Evolutionary conservation across 208 protist genomes (phyloP).

Genomic region (Vickermania ingenoplastis): DNA sequence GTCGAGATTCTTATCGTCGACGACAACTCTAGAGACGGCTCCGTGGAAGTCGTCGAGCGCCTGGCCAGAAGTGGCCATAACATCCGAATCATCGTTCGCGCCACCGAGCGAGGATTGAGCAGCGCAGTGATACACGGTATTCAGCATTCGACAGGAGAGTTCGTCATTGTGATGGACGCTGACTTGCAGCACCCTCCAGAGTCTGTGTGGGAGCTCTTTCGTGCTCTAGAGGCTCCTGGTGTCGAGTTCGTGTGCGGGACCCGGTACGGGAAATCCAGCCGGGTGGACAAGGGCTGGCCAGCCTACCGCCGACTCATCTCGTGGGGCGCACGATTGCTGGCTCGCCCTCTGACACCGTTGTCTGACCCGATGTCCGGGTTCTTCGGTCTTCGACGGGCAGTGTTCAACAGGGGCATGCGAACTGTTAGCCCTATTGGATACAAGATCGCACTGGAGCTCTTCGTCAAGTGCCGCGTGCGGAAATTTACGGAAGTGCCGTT

Average conservation of each 20-base stretch:
- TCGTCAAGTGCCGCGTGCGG: conserved; percentile 76
- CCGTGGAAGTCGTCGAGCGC: conserved; percentile 55
- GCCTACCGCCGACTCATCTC: conserved; percentile 83
- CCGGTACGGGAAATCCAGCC: conserved; percentile 63
- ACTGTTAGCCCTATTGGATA: conserved; percentile 84
- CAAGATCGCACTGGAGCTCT: conserved; percentile 90
- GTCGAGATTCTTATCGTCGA: conserved; percentile 84
- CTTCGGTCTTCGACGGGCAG: conserved; percentile 67
- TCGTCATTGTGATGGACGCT: conserved; percentile 88
- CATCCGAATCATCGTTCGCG: conserved; percentile 71
- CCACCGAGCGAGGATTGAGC: conserved; percentile 75
- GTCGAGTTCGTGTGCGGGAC: conserved; percentile 87
- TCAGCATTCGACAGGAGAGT: conserved; percentile 22
- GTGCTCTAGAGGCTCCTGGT: conserved; percentile 32
- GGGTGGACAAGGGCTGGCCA: conserved; percentile 84
- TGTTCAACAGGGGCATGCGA: conserved; percentile 32
- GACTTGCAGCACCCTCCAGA: conserved; percentile 91
- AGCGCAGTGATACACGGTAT: conserved; percentile 87
- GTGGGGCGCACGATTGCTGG: conserved; percentile 68
- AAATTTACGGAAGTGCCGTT: conserved; percentile 72
- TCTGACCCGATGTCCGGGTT: conserved; percentile 92
- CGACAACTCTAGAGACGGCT: conserved; percentile 86
- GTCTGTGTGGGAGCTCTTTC: conserved; percentile 55
- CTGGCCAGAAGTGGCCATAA: conserved; percentile 52
- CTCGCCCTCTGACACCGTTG: conserved; percentile 75